Conservation (phyloP, 2,329 filamentous ascomycete genomes). For the Aspergillus costaricaensis region DNA sequence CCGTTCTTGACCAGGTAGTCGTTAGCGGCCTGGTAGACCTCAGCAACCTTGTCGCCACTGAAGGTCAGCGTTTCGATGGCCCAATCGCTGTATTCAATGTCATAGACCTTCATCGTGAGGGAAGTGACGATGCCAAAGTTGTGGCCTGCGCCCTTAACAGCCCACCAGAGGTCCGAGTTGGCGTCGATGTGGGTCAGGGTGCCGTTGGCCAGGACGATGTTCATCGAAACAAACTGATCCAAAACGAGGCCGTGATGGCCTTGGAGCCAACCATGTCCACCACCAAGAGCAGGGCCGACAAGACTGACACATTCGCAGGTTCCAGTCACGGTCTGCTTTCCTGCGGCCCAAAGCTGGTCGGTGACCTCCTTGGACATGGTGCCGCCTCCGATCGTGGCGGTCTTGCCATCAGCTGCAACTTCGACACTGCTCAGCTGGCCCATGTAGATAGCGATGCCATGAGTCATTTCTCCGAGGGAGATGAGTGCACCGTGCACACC, state of each 20-base stretch:
- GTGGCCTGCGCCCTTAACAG: constrained; percentile 57
- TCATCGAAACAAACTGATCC: constrained; percentile 56
- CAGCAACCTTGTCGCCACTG: constrained; percentile 53
- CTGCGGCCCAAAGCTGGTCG: constrained; percentile 52
- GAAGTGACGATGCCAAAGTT: constrained; percentile 61
- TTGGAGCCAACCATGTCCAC: constrained; percentile 59
- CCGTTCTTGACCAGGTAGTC: constrained; percentile 47
- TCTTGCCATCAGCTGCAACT: constrained; percentile 47
- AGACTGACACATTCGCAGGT: constrained; percentile 56
- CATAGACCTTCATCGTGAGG: constrained; percentile 51
- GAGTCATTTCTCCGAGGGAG: constrained; percentile 51
- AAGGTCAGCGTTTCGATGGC: constrained; percentile 49
- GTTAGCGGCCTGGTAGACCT: constrained; percentile 52
- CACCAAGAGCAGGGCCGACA: constrained; percentile 56
- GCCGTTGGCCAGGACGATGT: constrained; percentile 56
- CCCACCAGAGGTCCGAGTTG: constrained; percentile 59
- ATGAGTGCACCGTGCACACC: constrained; percentile 56
- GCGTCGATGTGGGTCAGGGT: constrained; percentile 41
- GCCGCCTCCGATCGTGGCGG: constrained; percentile 54
- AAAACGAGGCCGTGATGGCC: constrained; percentile 56
- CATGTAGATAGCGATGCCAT: constrained; percentile 56
- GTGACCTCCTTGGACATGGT: constrained; percentile 50
- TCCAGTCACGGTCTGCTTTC: constrained; percentile 56
- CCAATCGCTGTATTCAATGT: constrained; percentile 40
- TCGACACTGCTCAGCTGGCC: constrained; percentile 43